Percentiles rank a stretch among this genome's conserved stretches.
Evolutionary conservation across 2,329 filamentous ascomycete species (phyloP).

Genomic region (Westerdykella aurantiaca): DNA sequence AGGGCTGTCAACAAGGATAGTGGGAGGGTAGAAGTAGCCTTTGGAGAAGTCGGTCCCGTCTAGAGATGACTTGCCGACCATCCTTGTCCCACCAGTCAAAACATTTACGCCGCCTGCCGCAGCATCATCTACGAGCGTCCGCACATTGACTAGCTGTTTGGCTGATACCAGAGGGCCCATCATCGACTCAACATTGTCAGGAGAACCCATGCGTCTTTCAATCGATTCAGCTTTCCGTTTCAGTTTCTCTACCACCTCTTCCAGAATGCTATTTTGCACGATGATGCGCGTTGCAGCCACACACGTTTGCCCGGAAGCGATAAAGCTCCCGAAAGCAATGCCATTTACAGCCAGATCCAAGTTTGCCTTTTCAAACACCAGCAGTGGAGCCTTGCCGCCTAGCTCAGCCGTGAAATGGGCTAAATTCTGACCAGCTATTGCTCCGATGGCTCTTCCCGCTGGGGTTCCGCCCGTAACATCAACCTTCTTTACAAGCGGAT

Average conservation of each 20-base stretch:
- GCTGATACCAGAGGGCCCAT: slow-evolving; percentile 61
- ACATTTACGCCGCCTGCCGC: slow-evolving; percentile 36
- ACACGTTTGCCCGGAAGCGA: slow-evolving; percentile 53
- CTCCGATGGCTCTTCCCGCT: slow-evolving; percentile 33
- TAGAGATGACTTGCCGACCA: slow-evolving; percentile 45
- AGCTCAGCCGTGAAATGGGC: slow-evolving; percentile 35
- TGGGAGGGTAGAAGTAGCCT: slow-evolving; percentile 48
- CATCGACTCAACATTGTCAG: slow-evolving; percentile 51
- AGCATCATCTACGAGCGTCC: slow-evolving; percentile 33
- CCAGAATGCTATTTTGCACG: slow-evolving; percentile 44
- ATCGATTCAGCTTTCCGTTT: slow-evolving; percentile 48
- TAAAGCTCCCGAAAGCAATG: slow-evolving; percentile 41
- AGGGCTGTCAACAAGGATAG: slow-evolving; percentile 33
- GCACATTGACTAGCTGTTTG: slow-evolving; percentile 40
- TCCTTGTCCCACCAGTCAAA: slow-evolving; percentile 46
- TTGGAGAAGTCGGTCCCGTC: slow-evolving; percentile 50
- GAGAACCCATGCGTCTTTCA: slow-evolving; percentile 51
- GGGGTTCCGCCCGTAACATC: slow-evolving; percentile 37
- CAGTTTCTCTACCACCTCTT: slow-evolving; percentile 36
- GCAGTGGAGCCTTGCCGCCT: slow-evolving; percentile 35
- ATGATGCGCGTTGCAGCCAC: slow-evolving; percentile 52
- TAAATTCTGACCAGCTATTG: slow-evolving; percentile 32
- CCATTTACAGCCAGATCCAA: slow-evolving; percentile 36
- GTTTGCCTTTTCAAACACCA: slow-evolving; percentile 35
- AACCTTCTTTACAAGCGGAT: slow-evolving; percentile 34